Conservation (phyloP, 805 yeast species). For the Metschnikowia anglica region DNA sequence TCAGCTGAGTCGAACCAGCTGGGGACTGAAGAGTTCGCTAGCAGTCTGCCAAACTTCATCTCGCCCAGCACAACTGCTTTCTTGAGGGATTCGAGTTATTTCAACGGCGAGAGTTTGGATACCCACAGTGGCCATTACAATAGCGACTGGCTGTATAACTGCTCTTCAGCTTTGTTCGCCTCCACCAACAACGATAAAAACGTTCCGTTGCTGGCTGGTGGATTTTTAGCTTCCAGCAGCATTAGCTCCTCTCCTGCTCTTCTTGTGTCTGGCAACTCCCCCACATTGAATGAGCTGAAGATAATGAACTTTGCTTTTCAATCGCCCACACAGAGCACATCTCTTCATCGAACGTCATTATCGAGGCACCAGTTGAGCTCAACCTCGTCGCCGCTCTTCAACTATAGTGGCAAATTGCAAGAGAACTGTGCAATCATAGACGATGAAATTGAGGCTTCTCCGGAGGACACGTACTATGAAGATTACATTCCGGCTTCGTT, state of each 20-base stretch:
- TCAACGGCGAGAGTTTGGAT: neutral
- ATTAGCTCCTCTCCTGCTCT: neutral
- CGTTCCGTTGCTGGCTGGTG: neutral
- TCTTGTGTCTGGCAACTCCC: neutral
- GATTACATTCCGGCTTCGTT: slow-evolving; percentile 81
- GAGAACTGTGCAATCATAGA: slow-evolving; percentile 31
- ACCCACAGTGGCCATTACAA: neutral
- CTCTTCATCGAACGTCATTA: neutral
- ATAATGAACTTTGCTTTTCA: neutral
- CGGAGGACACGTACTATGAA: slow-evolving; percentile 49
- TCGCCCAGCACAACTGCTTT: slow-evolving; percentile 9
- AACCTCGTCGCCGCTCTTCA: slow-evolving; percentile 9
- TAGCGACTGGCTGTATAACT: slow-evolving; percentile 2
- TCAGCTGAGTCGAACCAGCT: neutral
- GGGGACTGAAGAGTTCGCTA: neutral
- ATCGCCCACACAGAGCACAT: neutral
- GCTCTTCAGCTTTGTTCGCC: neutral
- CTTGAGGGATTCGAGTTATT: slow-evolving; percentile 4
- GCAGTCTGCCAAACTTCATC: slow-evolving; percentile 8
- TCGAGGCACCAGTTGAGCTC: slow-evolving; percentile 3
- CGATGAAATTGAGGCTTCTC: slow-evolving; percentile 24
- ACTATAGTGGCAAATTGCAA: neutral
- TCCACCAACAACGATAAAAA: neutral
- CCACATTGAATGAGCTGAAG: neutral
- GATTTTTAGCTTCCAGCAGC: neutral